Evolutionary conservation across 2,329 filamentous ascomycete genomes (phyloP).

Genomic region (Aspergillus candidus): DNA sequence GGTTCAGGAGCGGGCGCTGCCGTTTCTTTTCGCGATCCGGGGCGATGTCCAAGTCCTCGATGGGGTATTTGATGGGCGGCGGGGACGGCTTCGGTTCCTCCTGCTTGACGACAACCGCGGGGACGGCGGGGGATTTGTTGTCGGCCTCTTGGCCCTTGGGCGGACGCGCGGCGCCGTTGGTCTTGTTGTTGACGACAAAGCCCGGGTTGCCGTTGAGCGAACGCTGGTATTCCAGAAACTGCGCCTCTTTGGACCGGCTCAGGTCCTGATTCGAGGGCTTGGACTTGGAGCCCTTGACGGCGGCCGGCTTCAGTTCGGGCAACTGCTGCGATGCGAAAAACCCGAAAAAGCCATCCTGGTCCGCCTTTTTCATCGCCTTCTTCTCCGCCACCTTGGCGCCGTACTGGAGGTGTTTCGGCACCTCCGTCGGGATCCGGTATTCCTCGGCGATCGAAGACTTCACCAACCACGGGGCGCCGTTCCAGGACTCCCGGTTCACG

Average conservation of each 20-base stretch:
- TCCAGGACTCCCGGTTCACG: constrained; percentile 86
- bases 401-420: constrained; percentile 75
- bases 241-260: constrained; percentile 41
- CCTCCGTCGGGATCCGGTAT: constrained; percentile 80
- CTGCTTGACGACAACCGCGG: constrained; percentile 40
- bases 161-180: constrained; percentile 24
- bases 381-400: constrained; percentile 73
- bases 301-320: constrained; percentile 64
- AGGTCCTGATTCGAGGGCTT: constrained; percentile 46
- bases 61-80: constrained; percentile 84
- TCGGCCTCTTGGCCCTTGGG: constrained; percentile 28
- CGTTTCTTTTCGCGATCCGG: constrained; percentile 57
- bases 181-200: constrained; percentile 30
- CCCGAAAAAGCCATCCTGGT: constrained; percentile 46
- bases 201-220: constrained; percentile 41
- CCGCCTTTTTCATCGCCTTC: constrained; percentile 61
- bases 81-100: constrained; percentile 55
- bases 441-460: constrained; percentile 76
- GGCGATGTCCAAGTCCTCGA: constrained; percentile 82
- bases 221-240: constrained; percentile 45
- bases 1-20: constrained; percentile 70
- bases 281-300: constrained; percentile 61
- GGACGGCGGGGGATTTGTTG: constrained; percentile 29
- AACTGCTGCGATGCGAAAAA: constrained; percentile 52
- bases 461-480: constrained; percentile 92